These are phyloP conservation scores for Hemerocallis citrina DNA, from an alignment of 106 monocot genomes.

Conservation along the genomic window DNA sequence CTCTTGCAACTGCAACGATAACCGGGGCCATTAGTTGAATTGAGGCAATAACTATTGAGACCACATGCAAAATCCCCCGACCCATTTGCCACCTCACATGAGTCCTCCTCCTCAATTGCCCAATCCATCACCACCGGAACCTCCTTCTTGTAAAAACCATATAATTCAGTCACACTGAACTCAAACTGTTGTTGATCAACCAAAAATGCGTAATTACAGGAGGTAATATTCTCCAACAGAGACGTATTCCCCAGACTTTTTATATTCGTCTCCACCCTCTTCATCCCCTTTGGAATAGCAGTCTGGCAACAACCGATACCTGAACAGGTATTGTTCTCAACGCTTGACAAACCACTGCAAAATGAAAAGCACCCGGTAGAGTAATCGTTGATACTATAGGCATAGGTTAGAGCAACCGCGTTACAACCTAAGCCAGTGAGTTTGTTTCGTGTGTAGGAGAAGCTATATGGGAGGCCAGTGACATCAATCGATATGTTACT, in stretches of 20 bases:
- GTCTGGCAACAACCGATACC: constrained; percentile 36
- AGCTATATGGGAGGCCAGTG: background rate
- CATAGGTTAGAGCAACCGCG: background rate
- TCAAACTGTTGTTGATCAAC: constrained; percentile 13
- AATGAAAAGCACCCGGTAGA: constrained; percentile 11
- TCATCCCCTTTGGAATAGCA: background rate
- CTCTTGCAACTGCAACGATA: constrained; percentile 29
- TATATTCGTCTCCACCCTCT: background rate
- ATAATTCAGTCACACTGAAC: background rate
- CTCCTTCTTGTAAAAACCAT: background rate
- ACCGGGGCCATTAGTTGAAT: constrained; percentile 17
- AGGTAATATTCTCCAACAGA: constrained; percentile 2
- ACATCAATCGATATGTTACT: background rate
- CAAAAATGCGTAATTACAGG: constrained; percentile 33
- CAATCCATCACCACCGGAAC: constrained; percentile 4
- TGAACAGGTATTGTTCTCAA: background rate
- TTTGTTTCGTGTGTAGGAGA: constrained; percentile 9
- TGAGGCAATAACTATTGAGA: constrained; percentile 15
- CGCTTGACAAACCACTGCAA: background rate
- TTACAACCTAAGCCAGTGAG: constrained; percentile 14
- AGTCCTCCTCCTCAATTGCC: background rate
- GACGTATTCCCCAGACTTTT: background rate
- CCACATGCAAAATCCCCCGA: constrained; percentile 6
- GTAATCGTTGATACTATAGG: too few species aligned
- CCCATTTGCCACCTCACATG: background rate